Conservation (phyloP, 2,329 filamentous ascomycete genomes). For the Pyricularia pennisetigena region DNA sequence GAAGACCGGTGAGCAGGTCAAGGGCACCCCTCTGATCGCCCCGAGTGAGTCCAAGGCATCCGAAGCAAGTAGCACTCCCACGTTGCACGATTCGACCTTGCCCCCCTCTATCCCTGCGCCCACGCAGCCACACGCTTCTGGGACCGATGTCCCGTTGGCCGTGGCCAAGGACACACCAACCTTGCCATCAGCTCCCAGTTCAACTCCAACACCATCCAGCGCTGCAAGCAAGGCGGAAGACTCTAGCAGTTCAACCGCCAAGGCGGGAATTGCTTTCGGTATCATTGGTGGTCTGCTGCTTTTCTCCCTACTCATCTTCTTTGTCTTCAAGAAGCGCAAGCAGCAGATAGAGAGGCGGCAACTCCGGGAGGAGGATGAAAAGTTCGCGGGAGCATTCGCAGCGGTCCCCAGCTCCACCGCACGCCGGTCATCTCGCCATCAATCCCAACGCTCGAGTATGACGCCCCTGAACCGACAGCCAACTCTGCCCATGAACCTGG, state of each 20-base stretch:
- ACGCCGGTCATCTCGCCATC: constrained; percentile 21
- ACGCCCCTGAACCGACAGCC: constrained; percentile 47
- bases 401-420: not conserved
- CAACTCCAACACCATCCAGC: constrained; percentile 11
- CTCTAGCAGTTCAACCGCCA: constrained; percentile 32
- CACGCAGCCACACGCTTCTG: not conserved
- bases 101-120: not conserved
- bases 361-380: constrained; percentile 51
- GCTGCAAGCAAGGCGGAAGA: constrained; percentile 6
- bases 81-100: not conserved
- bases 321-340: constrained; percentile 61
- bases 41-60: not conserved
- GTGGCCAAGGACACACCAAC: not conserved
- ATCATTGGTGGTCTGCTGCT: constrained; percentile 60
- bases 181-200: not conserved
- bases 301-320: constrained; percentile 58
- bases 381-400: constrained; percentile 25
- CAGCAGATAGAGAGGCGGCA: constrained; percentile 48
- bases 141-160: not conserved
- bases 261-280: constrained; percentile 80
- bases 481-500: not conserved
- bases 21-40: not conserved
- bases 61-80: not conserved
- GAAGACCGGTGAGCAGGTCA: not conserved
- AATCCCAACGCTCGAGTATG: constrained; percentile 72